phyloP scores from a whole-genome alignment of 2,329 filamentous ascomycete genomes.

The Fusarium palustre region DNA sequence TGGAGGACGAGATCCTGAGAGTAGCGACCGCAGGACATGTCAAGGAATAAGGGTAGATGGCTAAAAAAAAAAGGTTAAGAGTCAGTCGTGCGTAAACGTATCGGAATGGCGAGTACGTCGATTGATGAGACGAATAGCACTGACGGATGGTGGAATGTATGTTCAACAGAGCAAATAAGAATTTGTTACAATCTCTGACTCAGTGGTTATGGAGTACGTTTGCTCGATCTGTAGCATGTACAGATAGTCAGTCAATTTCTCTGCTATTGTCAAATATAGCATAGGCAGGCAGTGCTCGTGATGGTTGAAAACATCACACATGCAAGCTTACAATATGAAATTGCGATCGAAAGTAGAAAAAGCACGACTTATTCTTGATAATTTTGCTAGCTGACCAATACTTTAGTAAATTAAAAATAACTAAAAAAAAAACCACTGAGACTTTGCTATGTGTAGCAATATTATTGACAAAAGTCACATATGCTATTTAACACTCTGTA shows the following conservation, averaged over 20 bases:
- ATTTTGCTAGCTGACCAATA: background rate
- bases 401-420: background rate
- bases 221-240: background rate
- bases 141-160: background rate
- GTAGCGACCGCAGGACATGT: constrained; percentile 86
- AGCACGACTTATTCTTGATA: background rate
- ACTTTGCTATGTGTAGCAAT: background rate
- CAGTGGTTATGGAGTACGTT: background rate
- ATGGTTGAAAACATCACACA: background rate
- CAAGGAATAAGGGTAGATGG: constrained; percentile 19
- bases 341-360: background rate
- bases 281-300: background rate
- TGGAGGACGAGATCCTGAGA: constrained; percentile 83
- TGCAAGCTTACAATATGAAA: background rate
- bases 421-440: background rate
- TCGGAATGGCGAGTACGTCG: background rate
- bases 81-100: background rate
- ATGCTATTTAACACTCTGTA: background rate
- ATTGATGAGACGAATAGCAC: background rate
- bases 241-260: background rate
- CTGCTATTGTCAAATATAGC: background rate
- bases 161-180: background rate
- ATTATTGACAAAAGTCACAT: constrained; percentile 1
- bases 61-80: too few species aligned
- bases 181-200: background rate